Conservation (phyloP, 345 rosid genomes). For the Citrus unshiu region DNA sequence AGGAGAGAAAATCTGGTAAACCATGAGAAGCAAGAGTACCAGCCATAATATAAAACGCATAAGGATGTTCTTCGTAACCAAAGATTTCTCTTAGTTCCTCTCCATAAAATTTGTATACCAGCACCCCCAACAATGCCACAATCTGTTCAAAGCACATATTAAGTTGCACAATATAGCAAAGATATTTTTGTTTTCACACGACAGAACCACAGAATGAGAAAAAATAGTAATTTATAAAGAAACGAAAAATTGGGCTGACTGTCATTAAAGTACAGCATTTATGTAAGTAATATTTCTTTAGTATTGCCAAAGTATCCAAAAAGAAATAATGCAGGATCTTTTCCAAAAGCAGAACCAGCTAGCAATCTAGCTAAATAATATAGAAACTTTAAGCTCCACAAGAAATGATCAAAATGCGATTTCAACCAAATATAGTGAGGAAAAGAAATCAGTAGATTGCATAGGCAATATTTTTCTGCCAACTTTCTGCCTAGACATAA, state of each 20-base stretch:
- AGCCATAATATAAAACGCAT: constrained; percentile 93
- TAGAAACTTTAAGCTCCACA: neutral
- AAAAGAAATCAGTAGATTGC: neutral
- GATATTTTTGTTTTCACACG: neutral
- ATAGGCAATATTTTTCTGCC: neutral
- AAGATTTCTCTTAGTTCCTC: constrained; percentile 96
- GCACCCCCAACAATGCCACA: constrained; percentile 88
- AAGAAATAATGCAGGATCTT: neutral
- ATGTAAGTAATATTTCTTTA: neutral
- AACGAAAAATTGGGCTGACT: neutral
- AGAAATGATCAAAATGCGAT: neutral
- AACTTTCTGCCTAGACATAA: neutral
- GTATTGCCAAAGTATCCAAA: neutral
- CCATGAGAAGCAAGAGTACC: constrained; percentile 39
- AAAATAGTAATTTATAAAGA: neutral
- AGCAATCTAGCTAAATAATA: neutral
- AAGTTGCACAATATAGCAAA: constrained; percentile 1
- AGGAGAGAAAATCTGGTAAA: neutral
- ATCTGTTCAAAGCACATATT: constrained; percentile 47
- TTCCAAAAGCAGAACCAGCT: neutral
- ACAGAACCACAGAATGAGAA: neutral
- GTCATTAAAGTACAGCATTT: neutral
- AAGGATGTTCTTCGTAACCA: constrained; percentile 98
- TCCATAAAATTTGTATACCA: constrained; percentile 93
- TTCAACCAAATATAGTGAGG: neutral